Evolutionary conservation across 257 asterid genomes (phyloP).

Genomic region (Fraxinus excelsior): DNA sequence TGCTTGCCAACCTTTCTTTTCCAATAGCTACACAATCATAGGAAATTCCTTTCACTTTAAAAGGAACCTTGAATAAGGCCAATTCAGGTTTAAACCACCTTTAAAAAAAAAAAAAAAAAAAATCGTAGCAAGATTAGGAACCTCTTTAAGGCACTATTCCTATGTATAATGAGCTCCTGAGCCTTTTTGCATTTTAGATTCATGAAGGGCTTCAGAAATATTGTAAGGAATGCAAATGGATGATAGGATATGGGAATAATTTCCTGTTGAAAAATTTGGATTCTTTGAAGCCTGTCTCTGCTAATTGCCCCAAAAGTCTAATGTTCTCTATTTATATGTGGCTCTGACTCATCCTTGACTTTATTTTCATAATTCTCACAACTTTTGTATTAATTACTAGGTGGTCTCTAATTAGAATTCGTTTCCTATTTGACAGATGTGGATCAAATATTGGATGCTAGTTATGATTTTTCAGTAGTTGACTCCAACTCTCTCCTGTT

Average conservation of each 20-base stretch:
- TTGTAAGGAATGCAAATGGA: conserved; percentile 10
- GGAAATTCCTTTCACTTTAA: not conserved
- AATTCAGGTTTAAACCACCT: not conserved
- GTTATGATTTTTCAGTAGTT: conserved; percentile 81
- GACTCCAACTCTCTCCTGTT: conserved; percentile 90
- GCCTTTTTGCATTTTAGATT: not conserved
- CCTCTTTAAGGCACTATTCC: not conserved
- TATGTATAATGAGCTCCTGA: not conserved
- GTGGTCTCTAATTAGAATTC: conserved; percentile 19
- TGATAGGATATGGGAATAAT: conserved; percentile 3
- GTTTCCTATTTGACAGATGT: conserved; percentile 55
- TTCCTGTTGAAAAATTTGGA: not conserved
- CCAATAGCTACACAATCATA: not conserved
- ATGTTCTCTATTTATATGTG: conserved; percentile 10
- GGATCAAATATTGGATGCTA: conserved; percentile 57
- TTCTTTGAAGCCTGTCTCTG: conserved; percentile 10
- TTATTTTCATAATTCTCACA: not conserved
- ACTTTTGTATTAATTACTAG: not conserved
- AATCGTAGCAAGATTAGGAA: not conserved
- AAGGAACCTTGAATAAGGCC: not conserved
- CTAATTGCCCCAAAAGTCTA: conserved; percentile 2
- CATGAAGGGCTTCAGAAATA: not conserved
- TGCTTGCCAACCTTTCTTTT: not conserved
- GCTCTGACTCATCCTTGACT: conserved; percentile 15
- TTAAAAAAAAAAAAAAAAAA: not conserved